Percentiles rank a stretch among this genome's conserved stretches.
Conservation (phyloP, 2,329 filamentous ascomycete genomes). For the Phoma sp. region DNA sequence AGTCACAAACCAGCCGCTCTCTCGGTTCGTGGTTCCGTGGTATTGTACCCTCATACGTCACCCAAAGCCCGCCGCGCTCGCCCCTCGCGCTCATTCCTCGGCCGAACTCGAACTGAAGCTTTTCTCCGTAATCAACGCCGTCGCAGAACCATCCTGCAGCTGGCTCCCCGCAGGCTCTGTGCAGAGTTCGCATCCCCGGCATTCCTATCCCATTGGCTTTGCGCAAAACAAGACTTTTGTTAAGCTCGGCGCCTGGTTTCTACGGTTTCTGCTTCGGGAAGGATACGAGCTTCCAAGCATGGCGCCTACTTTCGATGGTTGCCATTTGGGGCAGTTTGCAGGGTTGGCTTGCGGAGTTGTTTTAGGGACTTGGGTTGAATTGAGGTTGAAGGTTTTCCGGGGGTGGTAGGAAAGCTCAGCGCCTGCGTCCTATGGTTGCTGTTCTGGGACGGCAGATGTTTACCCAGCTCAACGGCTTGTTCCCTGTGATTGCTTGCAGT, state of each 20-base stretch:
- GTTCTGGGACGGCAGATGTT: not conserved
- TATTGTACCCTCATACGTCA: slow-evolving; percentile 9
- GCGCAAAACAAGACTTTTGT: slow-evolving; percentile 11
- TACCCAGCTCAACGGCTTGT: too few species aligned
- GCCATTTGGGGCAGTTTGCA: not conserved
- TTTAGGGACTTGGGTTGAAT: too few species aligned
- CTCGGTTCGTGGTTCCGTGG: not conserved
- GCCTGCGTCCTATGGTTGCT: slow-evolving; percentile 23
- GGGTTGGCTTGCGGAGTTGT: not conserved
- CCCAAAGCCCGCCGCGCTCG: not conserved
- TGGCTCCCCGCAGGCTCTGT: not conserved
- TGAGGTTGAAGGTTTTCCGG: not conserved
- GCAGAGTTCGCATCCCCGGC: slow-evolving; percentile 3
- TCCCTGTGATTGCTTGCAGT: too few species aligned
- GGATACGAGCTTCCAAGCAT: not conserved
- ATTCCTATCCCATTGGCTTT: not conserved
- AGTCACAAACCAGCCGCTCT: too few species aligned
- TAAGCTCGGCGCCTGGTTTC: slow-evolving; percentile 20
- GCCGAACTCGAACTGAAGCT: slow-evolving; percentile 4
- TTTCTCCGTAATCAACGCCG: not conserved
- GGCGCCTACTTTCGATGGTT: slow-evolving; percentile 12
- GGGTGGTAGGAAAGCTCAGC: not conserved
- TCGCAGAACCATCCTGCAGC: not conserved
- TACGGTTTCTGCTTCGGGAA: not conserved
- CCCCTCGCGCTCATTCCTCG: slow-evolving; percentile 1